Percentiles rank a stretch among this genome's conserved stretches.
phyloP scores from a whole-genome alignment of 1,284 basidiomycete species.

The Moniliella sp. region DNA sequence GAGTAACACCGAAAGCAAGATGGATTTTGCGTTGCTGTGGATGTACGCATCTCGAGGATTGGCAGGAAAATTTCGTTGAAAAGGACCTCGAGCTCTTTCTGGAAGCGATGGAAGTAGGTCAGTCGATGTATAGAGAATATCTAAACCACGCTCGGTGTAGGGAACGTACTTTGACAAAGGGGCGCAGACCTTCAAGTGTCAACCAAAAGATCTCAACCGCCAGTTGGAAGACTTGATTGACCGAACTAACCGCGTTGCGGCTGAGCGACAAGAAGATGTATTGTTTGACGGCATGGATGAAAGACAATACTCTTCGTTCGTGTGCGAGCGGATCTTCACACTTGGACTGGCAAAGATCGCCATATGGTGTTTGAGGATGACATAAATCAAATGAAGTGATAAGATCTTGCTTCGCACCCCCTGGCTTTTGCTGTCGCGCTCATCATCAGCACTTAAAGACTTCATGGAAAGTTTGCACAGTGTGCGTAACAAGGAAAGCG shows the following conservation, averaged over 20 bases:
- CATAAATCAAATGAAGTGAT: slow-evolving; percentile 27
- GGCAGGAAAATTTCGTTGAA: slow-evolving; percentile 97
- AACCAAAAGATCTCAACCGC: slow-evolving; percentile 98
- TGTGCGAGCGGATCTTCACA: slow-evolving; percentile 26
- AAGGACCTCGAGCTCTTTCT: slow-evolving; percentile 95
- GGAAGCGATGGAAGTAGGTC: slow-evolving; percentile 1
- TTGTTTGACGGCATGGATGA: slow-evolving; percentile 34
- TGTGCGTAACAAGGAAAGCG: slow-evolving; percentile 32
- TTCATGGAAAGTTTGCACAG: slow-evolving; percentile 34
- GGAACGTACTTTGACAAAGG: slow-evolving; percentile 68
- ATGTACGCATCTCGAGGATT: slow-evolving; percentile 90
- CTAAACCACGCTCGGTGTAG: no score
- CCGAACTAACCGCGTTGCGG: slow-evolving; percentile 80
- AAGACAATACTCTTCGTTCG: slow-evolving; percentile 27
- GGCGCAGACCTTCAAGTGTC: slow-evolving; percentile 72
- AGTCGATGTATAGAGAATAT: no score
- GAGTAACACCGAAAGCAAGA: slow-evolving; percentile 23
- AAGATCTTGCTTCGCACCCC: slow-evolving; percentile 32
- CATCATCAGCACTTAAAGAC: slow-evolving; percentile 23
- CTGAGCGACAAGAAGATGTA: slow-evolving; percentile 65
- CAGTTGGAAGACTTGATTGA: slow-evolving; percentile 93
- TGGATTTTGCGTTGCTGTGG: slow-evolving; percentile 53
- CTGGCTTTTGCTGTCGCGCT: slow-evolving; percentile 29
- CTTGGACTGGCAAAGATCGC: slow-evolving; percentile 23
- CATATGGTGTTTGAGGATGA: slow-evolving; percentile 26